Evolutionary conservation across 495 filamentous ascomycete species (phyloP), one percentile per base, ranked within the genome.

Genomic region (Thozetella sp.): DNA sequence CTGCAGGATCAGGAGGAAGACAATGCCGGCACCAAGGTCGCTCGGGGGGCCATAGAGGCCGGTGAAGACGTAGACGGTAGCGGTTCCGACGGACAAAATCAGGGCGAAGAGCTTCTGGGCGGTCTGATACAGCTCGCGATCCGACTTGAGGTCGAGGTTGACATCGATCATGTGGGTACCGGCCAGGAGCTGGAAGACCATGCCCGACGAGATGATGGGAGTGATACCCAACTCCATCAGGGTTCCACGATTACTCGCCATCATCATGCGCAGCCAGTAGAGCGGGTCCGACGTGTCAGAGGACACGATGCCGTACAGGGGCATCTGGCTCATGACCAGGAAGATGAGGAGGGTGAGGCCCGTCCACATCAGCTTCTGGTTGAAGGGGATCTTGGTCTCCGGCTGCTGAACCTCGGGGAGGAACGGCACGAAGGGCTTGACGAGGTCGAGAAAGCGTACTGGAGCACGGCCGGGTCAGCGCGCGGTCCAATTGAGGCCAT

Each of bases 281-380:
- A 99, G 81, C 62, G 96, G 96, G 81, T 99, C 96, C 45, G 92
- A 96, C 55, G 89, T 93, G 79, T 99, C 95, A 62, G 94, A 97
- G 56, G 94, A 96, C 64, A 97, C 93, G 75, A 96, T 97, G 76
- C 93, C 92, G 67, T 96, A 96, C 61, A 96, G 79, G 60, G 96
- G 96, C 95, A 99, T 98, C 80, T 99, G 95, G 80, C 91, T 96
- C 96, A 99, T 99, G 74, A 99, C 94, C 89, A 99, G 83, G 86
- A 98, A 99, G 80, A 97, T 96, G 70, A 97, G 80, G 65, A 97
- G 83, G 57, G 94, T 98, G 77, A 97, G 87, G 73, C 93, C 94
- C 34, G 96, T 99, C 96, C 96, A 99, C 93, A 98, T 96, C 86
- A 98, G 80, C 82, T 96, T 94, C 80, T 98, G 94, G 83, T 96